phyloP scores from a whole-genome alignment of 352 stramenopile species.

The Globisporangium apiculatum region DNA sequence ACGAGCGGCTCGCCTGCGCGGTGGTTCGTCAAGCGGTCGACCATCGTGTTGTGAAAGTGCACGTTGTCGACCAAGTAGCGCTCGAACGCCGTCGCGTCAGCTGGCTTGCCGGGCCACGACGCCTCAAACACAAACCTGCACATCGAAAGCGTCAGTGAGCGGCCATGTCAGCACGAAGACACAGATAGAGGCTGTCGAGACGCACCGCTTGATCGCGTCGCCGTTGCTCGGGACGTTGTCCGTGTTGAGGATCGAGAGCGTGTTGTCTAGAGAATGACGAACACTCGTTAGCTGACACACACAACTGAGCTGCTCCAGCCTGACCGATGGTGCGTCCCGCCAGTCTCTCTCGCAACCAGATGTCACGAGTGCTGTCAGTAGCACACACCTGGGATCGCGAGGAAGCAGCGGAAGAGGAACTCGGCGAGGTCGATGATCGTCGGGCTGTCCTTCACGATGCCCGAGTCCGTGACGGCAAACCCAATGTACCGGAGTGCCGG shows the following conservation, averaged over 20 bases:
- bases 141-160: no score
- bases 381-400: slow-evolving; percentile 19
- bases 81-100: slow-evolving; percentile 17
- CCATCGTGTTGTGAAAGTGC: slow-evolving; percentile 82
- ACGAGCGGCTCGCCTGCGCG: slow-evolving; percentile 35
- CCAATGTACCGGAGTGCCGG: slow-evolving; percentile 25
- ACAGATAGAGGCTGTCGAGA: slow-evolving; percentile 10
- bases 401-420: slow-evolving; percentile 38
- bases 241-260: slow-evolving; percentile 71
- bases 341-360: no score
- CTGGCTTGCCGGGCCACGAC: slow-evolving; percentile 19
- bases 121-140: slow-evolving; percentile 20
- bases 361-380: no score
- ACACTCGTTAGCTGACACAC: not conserved
- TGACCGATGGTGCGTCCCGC: no score
- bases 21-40: slow-evolving; percentile 67
- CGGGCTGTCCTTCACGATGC: slow-evolving; percentile 20
- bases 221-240: slow-evolving; percentile 77
- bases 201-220: slow-evolving; percentile 30
- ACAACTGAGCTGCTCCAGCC: not conserved
- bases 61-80: slow-evolving; percentile 43
- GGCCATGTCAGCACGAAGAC: slow-evolving; percentile 21
- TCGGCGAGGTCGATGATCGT: slow-evolving; percentile 45
- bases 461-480: slow-evolving; percentile 37
- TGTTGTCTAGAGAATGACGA: slow-evolving; percentile 19